These are phyloP conservation scores for Solanum hybrid DNA, from an alignment of 305 asterid genomes.

Conservation along the genomic window DNA sequence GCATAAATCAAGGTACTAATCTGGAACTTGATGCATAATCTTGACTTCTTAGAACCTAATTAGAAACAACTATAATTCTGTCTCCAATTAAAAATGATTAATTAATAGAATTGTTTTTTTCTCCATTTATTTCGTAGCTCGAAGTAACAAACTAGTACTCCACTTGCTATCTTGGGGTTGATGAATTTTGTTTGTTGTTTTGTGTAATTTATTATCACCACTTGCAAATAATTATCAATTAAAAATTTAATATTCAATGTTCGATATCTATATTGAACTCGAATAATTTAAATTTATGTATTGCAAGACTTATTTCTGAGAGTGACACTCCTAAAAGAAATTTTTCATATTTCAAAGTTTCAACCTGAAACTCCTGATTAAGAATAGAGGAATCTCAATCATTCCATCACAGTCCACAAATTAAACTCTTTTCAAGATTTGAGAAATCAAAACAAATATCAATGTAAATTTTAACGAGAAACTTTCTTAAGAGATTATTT, in stretches of 20 bases:
- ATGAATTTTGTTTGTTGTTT: constrained; percentile 3
- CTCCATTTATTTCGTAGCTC: constrained; percentile 26
- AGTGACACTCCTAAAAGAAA: neutral
- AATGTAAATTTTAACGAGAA: neutral
- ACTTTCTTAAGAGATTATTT: neutral
- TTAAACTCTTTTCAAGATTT: neutral
- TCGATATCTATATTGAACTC: fast-evolving
- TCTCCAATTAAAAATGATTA: neutral
- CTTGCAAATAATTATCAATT: constrained; percentile 11
- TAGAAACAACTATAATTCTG: neutral
- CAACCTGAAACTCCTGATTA: neutral
- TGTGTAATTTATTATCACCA: neutral
- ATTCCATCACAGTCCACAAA: fast-evolving
- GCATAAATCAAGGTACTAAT: neutral
- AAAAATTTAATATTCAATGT: neutral
- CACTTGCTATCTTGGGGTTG: constrained; percentile 3
- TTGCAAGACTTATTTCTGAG: neutral
- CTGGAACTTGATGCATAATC: neutral
- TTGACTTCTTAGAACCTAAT: neutral
- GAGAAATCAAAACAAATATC: neutral
- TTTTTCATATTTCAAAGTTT: neutral
- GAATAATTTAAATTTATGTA: fast-evolving
- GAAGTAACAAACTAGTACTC: constrained; percentile 2
- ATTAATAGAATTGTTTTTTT: neutral
- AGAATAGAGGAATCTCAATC: neutral